Base-by-base conservation (phyloP, 2,329 filamentous ascomycete genomes). In the Fusarium oxysporum region DNA sequence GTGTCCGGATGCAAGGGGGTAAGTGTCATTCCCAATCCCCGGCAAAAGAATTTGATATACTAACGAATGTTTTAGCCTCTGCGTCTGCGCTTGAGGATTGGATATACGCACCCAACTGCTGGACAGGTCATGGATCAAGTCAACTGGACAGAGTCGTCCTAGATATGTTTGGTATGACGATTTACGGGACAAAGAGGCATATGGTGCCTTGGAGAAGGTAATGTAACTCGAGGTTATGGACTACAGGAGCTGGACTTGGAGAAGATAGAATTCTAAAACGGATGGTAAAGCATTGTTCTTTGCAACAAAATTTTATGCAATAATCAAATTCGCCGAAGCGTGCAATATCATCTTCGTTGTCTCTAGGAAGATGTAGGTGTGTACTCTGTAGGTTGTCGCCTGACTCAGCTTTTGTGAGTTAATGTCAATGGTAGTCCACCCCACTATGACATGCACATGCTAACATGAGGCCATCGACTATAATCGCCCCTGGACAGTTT, bases 131-230 rank as follows among this genome's bases (percentile, higher is more conserved):
- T 92, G 80, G 96, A 99, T 79, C 95, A 98, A 83, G 95, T 98
- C 65, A 97, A 98, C 85, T 99, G 96, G 96, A 92, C 93, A 35
- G 96, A 99, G 83, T 92, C 94, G 62, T 86, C 83, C 57, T 85
- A 72, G 68, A 48, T 32, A 28, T 23, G 33, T n/a, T 54, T 48
- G 23, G 23, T 33, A 37, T 51, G 33, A 44, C 30, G 44, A 53
- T 63, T 33, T 62, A 50, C 48, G 37, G 62, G 48, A 58, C 51
- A 33, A 37, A 32, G 53, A 40, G 41, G 41, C 51, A 62, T 54
- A 37, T 55, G 32, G 57, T 67, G 61, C 62, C 57, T 64, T 63
- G 58, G 61, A 62, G 55, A 62, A 62, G 70, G 58, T 70, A 74
- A 74, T 73, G 48, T 75, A 60, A 68, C 60, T 68, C 44, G 56